Evolutionary conservation across 495 filamentous ascomycete species (phyloP).

Genomic region (Tuber melanosporum): DNA sequence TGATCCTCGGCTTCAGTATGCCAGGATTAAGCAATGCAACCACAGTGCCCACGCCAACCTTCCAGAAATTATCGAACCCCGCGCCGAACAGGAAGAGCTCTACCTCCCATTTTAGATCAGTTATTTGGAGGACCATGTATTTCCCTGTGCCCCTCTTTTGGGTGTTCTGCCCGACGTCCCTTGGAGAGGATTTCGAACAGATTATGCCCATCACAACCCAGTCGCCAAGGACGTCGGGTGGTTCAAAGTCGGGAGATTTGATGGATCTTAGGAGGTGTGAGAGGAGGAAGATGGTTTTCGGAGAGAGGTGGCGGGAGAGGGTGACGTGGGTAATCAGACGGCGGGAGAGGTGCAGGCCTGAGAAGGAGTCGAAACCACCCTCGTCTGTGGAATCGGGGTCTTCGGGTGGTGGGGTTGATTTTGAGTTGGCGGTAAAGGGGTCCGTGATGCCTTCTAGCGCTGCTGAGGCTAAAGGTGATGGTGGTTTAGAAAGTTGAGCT

Average conservation of each 20-base stretch:
- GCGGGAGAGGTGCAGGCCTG: constrained; percentile 73
- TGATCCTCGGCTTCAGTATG: constrained; percentile 76
- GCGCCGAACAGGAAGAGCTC: constrained; percentile 88
- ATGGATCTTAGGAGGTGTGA: constrained; percentile 76
- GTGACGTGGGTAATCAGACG: constrained; percentile 77
- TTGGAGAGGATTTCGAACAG: constrained; percentile 76
- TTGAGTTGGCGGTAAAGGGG: constrained; percentile 27
- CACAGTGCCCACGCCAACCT: constrained; percentile 74
- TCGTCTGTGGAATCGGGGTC: constrained; percentile 43
- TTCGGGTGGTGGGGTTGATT: constrained; percentile 33
- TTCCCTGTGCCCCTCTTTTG: constrained; percentile 55
- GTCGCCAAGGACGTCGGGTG: constrained; percentile 78
- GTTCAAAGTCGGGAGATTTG: constrained; percentile 74
- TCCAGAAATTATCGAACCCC: constrained; percentile 86
- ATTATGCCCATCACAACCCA: constrained; percentile 82
- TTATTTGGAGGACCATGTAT: constrained; percentile 85
- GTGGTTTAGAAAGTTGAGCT: not conserved
- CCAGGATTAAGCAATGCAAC: constrained; percentile 90
- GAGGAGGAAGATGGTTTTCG: constrained; percentile 69
- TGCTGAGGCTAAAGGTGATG: constrained; percentile 10
- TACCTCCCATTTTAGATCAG: constrained; percentile 83
- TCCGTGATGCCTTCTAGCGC: constrained; percentile 21
- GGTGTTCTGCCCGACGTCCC: constrained; percentile 54
- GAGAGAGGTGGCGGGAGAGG: constrained; percentile 64
- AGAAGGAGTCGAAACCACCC: constrained; percentile 72